These are phyloP conservation scores for Pythium apleroticum DNA, from an alignment of 352 stramenopile genomes.

Conservation along the genomic window DNA sequence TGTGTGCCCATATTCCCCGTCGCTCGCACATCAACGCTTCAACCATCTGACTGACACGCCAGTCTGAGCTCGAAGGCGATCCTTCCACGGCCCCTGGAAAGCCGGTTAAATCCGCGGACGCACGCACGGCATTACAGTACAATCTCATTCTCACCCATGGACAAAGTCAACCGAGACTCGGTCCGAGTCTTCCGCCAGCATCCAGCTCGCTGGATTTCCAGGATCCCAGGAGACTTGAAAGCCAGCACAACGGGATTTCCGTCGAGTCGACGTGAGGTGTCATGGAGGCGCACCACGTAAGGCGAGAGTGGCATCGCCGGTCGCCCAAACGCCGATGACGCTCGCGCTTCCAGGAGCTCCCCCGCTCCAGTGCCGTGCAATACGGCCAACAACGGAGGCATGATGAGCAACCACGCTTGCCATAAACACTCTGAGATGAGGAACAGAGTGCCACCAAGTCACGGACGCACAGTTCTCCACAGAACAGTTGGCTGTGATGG, in stretches of 20 bases:
- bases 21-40: constrained; percentile 12
- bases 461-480: too few species aligned
- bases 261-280: not conserved
- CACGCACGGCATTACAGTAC: not conserved
- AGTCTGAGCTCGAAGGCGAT: not conserved
- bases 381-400: not conserved
- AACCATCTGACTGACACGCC: not conserved
- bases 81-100: not conserved
- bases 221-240: not conserved
- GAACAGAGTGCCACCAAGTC: not conserved
- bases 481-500: not conserved
- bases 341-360: not conserved
- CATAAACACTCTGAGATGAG: not conserved
- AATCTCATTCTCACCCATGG: not conserved
- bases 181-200: too few species aligned
- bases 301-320: not conserved
- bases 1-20: constrained; percentile 13
- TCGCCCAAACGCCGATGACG: not conserved
- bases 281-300: not conserved
- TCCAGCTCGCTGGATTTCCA: too few species aligned
- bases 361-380: not conserved
- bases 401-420: not conserved
- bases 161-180: not conserved
- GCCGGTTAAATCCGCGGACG: not conserved
- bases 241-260: too few species aligned